phyloP scores from a whole-genome alignment of 352 stramenopile species.

The Globisporangium megalacanthum region DNA sequence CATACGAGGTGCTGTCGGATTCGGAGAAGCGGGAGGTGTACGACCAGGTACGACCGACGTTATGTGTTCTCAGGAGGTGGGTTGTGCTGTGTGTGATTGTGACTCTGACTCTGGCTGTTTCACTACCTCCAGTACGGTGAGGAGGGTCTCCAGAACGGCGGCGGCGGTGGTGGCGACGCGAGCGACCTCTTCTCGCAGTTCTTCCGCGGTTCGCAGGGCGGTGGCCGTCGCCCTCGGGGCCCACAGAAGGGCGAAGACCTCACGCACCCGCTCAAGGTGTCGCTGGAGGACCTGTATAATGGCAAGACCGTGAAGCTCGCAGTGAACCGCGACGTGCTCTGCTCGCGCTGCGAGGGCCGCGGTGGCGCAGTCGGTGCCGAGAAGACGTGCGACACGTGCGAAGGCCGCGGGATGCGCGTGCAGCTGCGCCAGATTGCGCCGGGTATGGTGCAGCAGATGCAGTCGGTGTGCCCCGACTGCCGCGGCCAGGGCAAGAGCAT shows the following conservation, averaged over 20 bases:
- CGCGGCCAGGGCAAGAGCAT: constrained; percentile 93
- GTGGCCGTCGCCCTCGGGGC: constrained; percentile 57
- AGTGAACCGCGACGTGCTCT: constrained; percentile 94
- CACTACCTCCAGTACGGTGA: constrained; percentile 90
- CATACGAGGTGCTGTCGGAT: constrained; percentile 97
- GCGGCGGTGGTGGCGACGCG: constrained; percentile 44
- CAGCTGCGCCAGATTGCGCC: constrained; percentile 96
- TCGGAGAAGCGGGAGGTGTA: constrained; percentile 86
- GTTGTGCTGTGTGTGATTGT: constrained; percentile 17
- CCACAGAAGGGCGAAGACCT: constrained; percentile 96
- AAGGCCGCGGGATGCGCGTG: constrained; percentile 93
- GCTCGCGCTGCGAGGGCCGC: constrained; percentile 77
- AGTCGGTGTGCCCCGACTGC: constrained; percentile 93
- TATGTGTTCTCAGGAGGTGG: not conserved
- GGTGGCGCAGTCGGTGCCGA: constrained; percentile 92
- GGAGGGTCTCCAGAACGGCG: constrained; percentile 94
- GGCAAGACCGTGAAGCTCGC: constrained; percentile 98
- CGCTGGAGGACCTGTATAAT: constrained; percentile 99
- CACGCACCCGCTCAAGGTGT: constrained; percentile 94
- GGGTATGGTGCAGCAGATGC: constrained; percentile 98
- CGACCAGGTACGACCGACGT: constrained; percentile 45
- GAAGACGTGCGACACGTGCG: constrained; percentile 92
- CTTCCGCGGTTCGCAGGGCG: constrained; percentile 85
- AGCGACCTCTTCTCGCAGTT: constrained; percentile 98
- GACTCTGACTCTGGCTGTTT: too few relatives aligned